Evolutionary conservation across 352 stramenopile genomes (phyloP).

Genomic region (Globisporangium acanthophoron): DNA sequence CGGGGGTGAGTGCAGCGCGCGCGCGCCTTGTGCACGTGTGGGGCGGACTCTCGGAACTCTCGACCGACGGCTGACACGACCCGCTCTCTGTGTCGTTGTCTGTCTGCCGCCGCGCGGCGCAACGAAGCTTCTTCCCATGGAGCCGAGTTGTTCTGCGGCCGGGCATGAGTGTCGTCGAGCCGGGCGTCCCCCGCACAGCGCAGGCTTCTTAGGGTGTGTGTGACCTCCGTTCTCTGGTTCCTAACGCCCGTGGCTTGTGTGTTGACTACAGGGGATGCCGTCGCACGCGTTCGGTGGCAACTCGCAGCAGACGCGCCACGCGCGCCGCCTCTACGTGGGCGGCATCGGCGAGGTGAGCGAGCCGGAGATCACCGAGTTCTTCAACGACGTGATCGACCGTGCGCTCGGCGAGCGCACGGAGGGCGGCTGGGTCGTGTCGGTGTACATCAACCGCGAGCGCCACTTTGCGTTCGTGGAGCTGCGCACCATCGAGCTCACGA

Average conservation of each 20-base stretch:
- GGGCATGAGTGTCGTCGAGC: not conserved
- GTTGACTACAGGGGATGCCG: not conserved
- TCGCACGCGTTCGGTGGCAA: slow-evolving; percentile 18
- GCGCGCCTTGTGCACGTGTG: not conserved
- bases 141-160: not conserved
- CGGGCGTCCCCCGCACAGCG: too few species aligned
- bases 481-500: slow-evolving; percentile 94
- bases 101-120: slow-evolving; percentile 14
- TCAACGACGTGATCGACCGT: slow-evolving; percentile 90
- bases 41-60: not conserved
- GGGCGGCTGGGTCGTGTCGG: slow-evolving; percentile 71
- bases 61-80: slow-evolving; percentile 27
- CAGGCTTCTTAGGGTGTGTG: too few species aligned
- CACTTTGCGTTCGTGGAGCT: slow-evolving; percentile 98
- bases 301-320: slow-evolving; percentile 94
- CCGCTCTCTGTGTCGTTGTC: slow-evolving; percentile 36
- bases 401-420: slow-evolving; percentile 71
- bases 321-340: slow-evolving; percentile 95
- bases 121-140: too few species aligned
- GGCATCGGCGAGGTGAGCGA: slow-evolving; percentile 85
- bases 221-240: not conserved
- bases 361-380: slow-evolving; percentile 86
- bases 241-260: slow-evolving; percentile 3
- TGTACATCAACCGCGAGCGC: slow-evolving; percentile 96
- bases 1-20: slow-evolving; percentile 12